These are phyloP conservation scores for Graphium sp. DNA, from an alignment of 2,329 filamentous ascomycete genomes.

Conservation along the genomic window DNA sequence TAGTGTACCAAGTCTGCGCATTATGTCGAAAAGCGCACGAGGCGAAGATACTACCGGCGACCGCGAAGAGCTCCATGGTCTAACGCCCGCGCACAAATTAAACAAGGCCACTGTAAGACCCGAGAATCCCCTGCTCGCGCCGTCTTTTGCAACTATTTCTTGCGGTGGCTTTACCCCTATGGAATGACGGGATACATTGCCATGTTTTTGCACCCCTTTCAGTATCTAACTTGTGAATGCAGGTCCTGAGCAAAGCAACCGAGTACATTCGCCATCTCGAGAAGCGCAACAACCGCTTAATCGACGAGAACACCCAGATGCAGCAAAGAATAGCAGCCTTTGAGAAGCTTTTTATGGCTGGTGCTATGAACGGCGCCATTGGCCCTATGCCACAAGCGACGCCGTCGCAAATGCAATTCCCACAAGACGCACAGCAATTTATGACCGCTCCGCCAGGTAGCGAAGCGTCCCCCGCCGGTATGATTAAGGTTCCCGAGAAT, in stretches of 20 bases:
- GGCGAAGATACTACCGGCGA: constrained; percentile 57
- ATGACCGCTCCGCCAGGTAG: constrained; percentile 21
- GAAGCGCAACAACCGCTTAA: constrained; percentile 68
- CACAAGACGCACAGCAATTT: constrained; percentile 17
- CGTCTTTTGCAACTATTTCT: too few species aligned
- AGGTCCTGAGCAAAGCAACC: constrained; percentile 81
- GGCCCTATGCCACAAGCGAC: constrained; percentile 36
- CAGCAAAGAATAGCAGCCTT: constrained; percentile 62
- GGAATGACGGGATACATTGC: too few species aligned
- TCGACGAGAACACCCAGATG: constrained; percentile 66
- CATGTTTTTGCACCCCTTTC: constrained; percentile 23
- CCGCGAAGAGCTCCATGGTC: constrained; percentile 63
- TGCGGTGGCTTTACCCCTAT: too few species aligned
- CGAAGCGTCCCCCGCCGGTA: constrained; percentile 28
- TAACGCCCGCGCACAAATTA: constrained; percentile 79
- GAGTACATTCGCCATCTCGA: constrained; percentile 92
- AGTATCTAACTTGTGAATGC: too few species aligned
- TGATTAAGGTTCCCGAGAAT: constrained; percentile 50
- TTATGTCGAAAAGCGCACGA: constrained; percentile 57
- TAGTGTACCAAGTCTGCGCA: constrained; percentile 77
- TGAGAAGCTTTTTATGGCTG: constrained; percentile 63
- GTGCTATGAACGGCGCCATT: constrained; percentile 49
- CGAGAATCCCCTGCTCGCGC: background rate
- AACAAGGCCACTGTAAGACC: constrained; percentile 76
- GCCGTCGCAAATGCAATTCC: constrained; percentile 34